These are phyloP conservation scores for Hymenoscyphus albidus DNA, from an alignment of 2,329 filamentous ascomycete genomes.

Conservation along the genomic window DNA sequence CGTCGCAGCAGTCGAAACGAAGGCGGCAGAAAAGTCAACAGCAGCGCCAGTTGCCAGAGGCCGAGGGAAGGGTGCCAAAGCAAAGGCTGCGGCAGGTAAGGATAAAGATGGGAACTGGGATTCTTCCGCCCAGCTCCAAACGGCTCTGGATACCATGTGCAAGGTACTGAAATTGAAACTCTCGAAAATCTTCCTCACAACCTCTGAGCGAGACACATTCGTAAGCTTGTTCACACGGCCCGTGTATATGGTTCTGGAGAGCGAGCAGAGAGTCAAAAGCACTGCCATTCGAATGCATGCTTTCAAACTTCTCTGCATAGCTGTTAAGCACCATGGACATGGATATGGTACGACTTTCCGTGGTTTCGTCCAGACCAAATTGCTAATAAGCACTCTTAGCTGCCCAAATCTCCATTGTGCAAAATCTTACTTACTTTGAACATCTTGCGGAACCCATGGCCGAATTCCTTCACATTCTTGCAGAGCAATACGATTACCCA, in stretches of 20 bases:
- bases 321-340: slow-evolving; percentile 96
- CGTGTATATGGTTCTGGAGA: slow-evolving; percentile 91
- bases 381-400: slow-evolving; percentile 49
- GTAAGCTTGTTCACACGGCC: slow-evolving; percentile 87
- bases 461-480: slow-evolving; percentile 91
- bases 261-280: slow-evolving; percentile 85
- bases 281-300: slow-evolving; percentile 91
- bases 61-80: slow-evolving; percentile 68
- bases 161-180: slow-evolving; percentile 85
- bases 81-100: slow-evolving; percentile 59
- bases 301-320: slow-evolving; percentile 94
- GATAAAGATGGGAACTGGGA: slow-evolving; percentile 79
- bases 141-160: slow-evolving; percentile 88
- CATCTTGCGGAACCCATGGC: slow-evolving; percentile 99
- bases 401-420: slow-evolving; percentile 95
- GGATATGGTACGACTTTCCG: slow-evolving; percentile 68
- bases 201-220: slow-evolving; percentile 93
- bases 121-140: slow-evolving; percentile 80
- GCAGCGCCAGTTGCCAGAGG: slow-evolving; percentile 66
- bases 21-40: slow-evolving; percentile 84
- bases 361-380: slow-evolving; percentile 6
- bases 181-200: slow-evolving; percentile 89
- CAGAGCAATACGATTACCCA: slow-evolving; percentile 96
- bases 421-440: slow-evolving; percentile 97
- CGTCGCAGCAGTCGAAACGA: slow-evolving; percentile 88